Base-by-base conservation (phyloP, 257 asterid species). In the Solanum boliviense region DNA sequence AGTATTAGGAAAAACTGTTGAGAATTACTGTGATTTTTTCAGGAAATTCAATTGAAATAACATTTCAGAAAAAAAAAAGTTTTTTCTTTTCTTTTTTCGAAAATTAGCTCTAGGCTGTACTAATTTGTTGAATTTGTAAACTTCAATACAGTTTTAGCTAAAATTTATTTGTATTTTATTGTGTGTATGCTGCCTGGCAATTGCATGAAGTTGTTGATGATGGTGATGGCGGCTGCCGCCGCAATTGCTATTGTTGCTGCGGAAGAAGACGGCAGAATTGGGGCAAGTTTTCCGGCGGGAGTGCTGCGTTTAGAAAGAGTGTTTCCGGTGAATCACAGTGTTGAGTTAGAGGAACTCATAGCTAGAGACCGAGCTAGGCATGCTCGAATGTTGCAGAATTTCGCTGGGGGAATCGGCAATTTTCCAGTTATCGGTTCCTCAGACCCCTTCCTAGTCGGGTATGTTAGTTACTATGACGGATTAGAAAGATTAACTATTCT, bases 371-470 rank as follows among this genome's bases (percentile, higher is more conserved):
- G 94, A 90, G 92, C 92, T 32, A 94, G 99, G 87, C 99, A 96
- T 91, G 92, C 93, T 88, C 95, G 98, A 88, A 89, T 90, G 46
- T 89, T 95, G 90, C 98, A 93, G 90, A 90, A 93, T 68, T 92
- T 91, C 83, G 90, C 95, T 86, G 96, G 96, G 62, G 98, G 98
- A 75, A 48, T 95, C 32, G 98, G 93, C 4, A 94, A 94, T 93
- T 95, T 96, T 73, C 90, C 92, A 58, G 98, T 95, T 34, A 88
- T 85, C 11, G 99, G 98, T 9, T 89, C 92, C 29, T 93, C 98
- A 84, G 98, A 96, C 88, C 98, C 98, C 68, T 94, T 89, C 89
- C 93, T 90, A 82, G 93, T 91, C 86, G 98, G 98, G 98, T 96
- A 94, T 74, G 15, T 18, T 20, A 9, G 21, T 62, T 62, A 9